A percentile compares a stretch with the other conserved stretches of the same genome.
Conservation (phyloP, 257 asterid genomes). For the Dorcoceras hygrometricum region DNA sequence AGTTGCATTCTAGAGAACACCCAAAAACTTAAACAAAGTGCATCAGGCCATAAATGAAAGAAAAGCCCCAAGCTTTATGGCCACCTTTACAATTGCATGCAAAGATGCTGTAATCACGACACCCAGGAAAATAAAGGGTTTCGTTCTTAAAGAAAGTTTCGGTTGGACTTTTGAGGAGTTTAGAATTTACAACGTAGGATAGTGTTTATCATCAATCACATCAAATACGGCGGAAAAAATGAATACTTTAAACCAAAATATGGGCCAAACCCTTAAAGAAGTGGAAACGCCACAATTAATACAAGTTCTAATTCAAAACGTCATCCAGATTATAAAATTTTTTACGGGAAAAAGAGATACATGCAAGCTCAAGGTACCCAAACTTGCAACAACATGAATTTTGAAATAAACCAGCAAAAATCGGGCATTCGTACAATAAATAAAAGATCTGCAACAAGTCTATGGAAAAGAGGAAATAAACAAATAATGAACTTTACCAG, state of each 20-base stretch:
- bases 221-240: too few relatives aligned
- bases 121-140: background rate
- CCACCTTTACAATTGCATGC: background rate
- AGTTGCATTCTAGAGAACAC: background rate
- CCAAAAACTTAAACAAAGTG: background rate
- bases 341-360: too few relatives aligned
- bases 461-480: background rate
- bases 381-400: background rate
- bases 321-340: too few relatives aligned
- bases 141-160: background rate
- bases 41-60: background rate
- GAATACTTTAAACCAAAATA: background rate
- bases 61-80: background rate
- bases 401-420: background rate
- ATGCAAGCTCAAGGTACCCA: background rate
- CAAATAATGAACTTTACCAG: conserved; percentile 48
- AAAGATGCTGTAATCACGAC: background rate
- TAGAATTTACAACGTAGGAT: too few relatives aligned
- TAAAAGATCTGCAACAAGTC: conserved; percentile 31
- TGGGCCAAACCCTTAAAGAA: background rate
- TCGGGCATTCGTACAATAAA: background rate
- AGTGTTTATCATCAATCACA: too few relatives aligned
- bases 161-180: too few relatives aligned
- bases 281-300: background rate
- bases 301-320: background rate